Evolutionary conservation across 2,329 filamentous ascomycete genomes (phyloP).

Genomic region (Botrytis byssoidea): DNA sequence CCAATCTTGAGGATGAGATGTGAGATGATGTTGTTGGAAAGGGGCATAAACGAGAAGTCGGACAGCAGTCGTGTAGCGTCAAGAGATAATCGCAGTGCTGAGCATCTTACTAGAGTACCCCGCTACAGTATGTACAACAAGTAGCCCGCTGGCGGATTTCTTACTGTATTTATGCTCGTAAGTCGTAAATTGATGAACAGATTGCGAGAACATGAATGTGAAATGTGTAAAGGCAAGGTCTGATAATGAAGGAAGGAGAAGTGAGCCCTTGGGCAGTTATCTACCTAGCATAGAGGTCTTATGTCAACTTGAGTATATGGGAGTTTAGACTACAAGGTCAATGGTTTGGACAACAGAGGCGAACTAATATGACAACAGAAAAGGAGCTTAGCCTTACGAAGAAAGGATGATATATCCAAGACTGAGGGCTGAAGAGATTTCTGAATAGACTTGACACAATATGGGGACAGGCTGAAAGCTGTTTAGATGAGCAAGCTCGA

Average conservation of each 20-base stretch:
- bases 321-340: neutral
- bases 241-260: neutral
- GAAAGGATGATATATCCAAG: neutral
- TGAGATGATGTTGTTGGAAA: neutral
- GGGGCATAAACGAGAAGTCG: neutral
- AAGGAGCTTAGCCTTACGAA: neutral
- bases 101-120: neutral
- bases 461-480: neutral
- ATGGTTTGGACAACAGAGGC: conserved; percentile 1
- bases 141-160: neutral
- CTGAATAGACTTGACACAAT: too few relatives aligned
- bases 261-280: neutral
- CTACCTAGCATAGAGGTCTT: neutral
- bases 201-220: neutral
- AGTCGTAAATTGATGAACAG: neutral
- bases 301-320: neutral
- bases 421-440: neutral
- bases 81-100: neutral
- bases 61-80: neutral
- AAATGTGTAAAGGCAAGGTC: neutral
- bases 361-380: neutral
- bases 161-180: neutral
- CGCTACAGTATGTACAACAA: neutral
- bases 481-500: neutral
- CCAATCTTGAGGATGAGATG: neutral